Evolutionary conservation across 2,329 filamentous ascomycete genomes (phyloP).

Genomic region (Camillea tinctor): DNA sequence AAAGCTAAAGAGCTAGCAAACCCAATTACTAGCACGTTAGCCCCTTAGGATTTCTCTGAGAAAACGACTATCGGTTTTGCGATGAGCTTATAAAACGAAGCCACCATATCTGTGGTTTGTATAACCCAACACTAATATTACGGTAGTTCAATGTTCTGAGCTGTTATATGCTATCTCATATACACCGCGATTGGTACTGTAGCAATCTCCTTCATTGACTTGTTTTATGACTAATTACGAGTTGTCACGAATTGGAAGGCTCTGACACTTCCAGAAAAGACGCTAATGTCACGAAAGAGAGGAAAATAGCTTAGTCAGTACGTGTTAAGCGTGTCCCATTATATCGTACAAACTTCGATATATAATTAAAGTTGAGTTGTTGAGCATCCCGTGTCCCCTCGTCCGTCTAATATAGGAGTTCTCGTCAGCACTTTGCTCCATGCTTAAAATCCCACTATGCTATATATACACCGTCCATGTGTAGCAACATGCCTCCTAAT

Average conservation of each 20-base stretch:
- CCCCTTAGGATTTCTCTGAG: constrained; percentile 40
- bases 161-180: constrained; percentile 28
- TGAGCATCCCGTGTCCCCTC: too few species aligned
- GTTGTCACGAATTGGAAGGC: constrained; percentile 14
- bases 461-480: too few species aligned
- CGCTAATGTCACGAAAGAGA: neutral
- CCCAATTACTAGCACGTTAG: constrained; percentile 43
- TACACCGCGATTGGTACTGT: constrained; percentile 26
- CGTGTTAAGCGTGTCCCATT: neutral
- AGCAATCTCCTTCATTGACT: constrained; percentile 17
- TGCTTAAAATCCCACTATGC: too few species aligned
- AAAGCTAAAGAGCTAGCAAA: constrained; percentile 41
- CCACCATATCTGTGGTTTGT: neutral
- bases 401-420: too few species aligned
- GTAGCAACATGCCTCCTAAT: neutral
- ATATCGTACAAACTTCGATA: neutral
- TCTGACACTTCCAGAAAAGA: neutral
- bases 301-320: neutral
- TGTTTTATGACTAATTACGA: constrained; percentile 24
- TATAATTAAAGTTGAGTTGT: too few species aligned
- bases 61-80: constrained; percentile 42
- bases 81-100: constrained; percentile 21
- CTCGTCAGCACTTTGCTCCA: too few species aligned
- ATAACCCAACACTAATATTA: neutral
- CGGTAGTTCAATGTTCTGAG: constrained; percentile 26